Evolutionary conservation across 805 yeast species (phyloP), one percentile per base, ranked within the genome.

Genomic region (Nakazawaea populi): DNA sequence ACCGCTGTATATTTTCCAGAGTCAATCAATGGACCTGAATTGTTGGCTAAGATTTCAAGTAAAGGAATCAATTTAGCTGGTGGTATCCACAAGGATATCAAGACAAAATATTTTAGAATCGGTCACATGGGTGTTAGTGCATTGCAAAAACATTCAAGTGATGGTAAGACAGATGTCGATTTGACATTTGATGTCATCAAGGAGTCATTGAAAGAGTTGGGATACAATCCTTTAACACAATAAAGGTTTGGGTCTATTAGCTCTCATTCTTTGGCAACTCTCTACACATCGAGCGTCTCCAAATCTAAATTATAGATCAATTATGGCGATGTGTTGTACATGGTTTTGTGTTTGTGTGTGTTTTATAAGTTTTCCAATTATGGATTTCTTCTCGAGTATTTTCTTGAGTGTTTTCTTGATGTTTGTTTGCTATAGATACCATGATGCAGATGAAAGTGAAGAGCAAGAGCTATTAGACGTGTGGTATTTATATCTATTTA

Each of bases 81-180:
- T 46, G 97, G 97, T 52, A 85, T 91, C 56, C 92, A 87, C 71
- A 83, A 81, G 67, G 89, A 82, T 28, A 81, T 89, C 60, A 84
- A 81, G 44, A 78, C 86, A 53, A 83, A 85, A 66, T 91, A 91
- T 72, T 88, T 92, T 74, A 81, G 98, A 69, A 83, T 91, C 53
- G 98, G 98, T 36, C 98, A 91, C 71, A 92, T 92, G 98, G 97
- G 97, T 55, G 83, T 82, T 53, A 77, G 90, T 44, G 87, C 84
- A 10, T 70, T 79, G 52, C 81, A 83, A 58, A 74, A 69, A 38
- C 47, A 43, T 39, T 28, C 43, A 18, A 18, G 24, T 6, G 34
- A 46, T 39, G 68, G 71, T 49, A 71, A 80, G 54, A 75, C 75
- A 35, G 87, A 85, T 63, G 66, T 84, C 31, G 79, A 76, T 52